These are phyloP conservation scores for Linnemannia zychae DNA, from an alignment of 192 early-diverging fungal species.

Conservation along the genomic window DNA sequence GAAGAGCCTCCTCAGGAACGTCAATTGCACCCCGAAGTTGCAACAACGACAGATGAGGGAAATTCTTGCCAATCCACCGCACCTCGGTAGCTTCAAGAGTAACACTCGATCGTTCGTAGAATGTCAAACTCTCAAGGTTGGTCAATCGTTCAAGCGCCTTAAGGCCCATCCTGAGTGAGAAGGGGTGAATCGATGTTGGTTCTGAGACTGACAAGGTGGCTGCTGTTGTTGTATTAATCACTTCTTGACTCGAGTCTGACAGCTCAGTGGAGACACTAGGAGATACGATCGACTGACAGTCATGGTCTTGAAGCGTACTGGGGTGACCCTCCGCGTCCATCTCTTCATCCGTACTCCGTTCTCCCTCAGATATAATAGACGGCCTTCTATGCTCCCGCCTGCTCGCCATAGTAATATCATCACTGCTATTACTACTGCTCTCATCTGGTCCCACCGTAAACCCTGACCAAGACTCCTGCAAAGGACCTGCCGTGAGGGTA, in stretches of 20 bases:
- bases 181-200: conserved; percentile 17
- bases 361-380: background rate
- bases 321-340: background rate
- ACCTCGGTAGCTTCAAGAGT: conserved; percentile 17
- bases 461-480: background rate
- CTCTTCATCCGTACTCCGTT: background rate
- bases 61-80: conserved; percentile 31
- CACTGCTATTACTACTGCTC: background rate
- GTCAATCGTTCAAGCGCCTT: conserved; percentile 34
- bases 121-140: conserved; percentile 20
- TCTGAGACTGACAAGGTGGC: too few species aligned
- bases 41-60: conserved; percentile 20
- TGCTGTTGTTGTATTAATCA: background rate
- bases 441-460: background rate
- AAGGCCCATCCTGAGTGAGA: conserved; percentile 26
- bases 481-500: background rate
- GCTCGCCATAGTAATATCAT: background rate
- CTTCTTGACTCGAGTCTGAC: too few species aligned
- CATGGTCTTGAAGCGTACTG: background rate
- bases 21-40: conserved; percentile 43
- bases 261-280: background rate
- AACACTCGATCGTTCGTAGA: conserved; percentile 35
- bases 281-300: background rate
- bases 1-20: background rate
- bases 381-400: background rate